Conservation (phyloP, 2,329 filamentous ascomycete genomes). For the Aschersonia sp. region DNA sequence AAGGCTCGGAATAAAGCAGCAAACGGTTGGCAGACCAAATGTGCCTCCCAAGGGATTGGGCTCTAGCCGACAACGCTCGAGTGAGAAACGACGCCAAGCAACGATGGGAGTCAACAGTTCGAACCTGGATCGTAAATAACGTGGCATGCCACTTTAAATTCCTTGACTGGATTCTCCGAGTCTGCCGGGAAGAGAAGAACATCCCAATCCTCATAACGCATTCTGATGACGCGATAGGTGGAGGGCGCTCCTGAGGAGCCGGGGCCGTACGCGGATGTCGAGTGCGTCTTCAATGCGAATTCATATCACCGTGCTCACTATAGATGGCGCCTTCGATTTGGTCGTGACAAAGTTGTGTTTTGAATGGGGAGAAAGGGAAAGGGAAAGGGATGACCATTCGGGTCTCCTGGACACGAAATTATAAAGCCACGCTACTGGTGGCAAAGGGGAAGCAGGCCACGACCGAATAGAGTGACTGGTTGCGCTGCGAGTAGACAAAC, state of each 20-base stretch:
- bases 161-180: constrained; percentile 57
- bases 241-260: background rate
- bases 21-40: constrained; percentile 47
- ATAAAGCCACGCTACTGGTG: too few relatives aligned
- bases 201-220: constrained; percentile 83
- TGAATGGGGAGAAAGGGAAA: too few relatives aligned
- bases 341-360: too few relatives aligned
- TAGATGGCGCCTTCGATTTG: too few relatives aligned
- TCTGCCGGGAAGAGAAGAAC: constrained; percentile 61
- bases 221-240: constrained; percentile 24
- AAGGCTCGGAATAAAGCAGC: constrained; percentile 57
- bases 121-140: constrained; percentile 40
- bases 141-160: constrained; percentile 69
- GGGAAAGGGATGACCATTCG: too few relatives aligned
- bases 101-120: constrained; percentile 2
- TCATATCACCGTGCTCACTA: too few relatives aligned
- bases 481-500: background rate
- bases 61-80: constrained; percentile 20
- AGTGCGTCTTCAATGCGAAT: too few relatives aligned
- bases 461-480: background rate
- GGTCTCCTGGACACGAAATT: too few relatives aligned
- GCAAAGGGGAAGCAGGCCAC: background rate
- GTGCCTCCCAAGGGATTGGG: constrained; percentile 34
- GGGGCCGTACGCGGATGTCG: too few relatives aligned
- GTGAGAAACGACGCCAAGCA: background rate